Conservation (phyloP, 1,139 yeast genomes). For the Yamadazyma kanchanaburiensis region DNA sequence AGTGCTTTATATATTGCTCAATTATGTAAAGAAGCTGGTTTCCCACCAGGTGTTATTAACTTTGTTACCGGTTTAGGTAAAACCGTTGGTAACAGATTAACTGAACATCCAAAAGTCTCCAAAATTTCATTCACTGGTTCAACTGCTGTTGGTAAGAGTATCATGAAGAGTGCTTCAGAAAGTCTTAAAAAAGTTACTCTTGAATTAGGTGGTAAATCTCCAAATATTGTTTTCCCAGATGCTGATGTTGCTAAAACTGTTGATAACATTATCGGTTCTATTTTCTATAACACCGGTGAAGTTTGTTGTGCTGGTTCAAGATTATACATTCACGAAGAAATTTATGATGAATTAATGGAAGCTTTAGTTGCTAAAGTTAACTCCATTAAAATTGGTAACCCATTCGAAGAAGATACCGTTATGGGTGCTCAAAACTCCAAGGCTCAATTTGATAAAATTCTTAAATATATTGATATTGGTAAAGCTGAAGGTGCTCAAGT, state of each 20-base stretch:
- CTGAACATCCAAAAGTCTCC: constrained; percentile 64
- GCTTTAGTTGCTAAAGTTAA: constrained; percentile 50
- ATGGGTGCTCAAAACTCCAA: constrained; percentile 88
- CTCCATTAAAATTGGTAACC: constrained; percentile 65
- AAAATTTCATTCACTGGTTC: constrained; percentile 88
- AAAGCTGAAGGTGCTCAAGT: constrained; percentile 72
- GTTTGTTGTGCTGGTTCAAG: constrained; percentile 89
- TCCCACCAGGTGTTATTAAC: constrained; percentile 80
- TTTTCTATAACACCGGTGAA: constrained; percentile 81
- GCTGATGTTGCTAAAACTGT: constrained; percentile 66
- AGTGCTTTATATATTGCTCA: constrained; percentile 66
- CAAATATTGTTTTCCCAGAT: constrained; percentile 74
- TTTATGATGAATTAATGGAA: constrained; percentile 64
- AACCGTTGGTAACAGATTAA: constrained; percentile 72
- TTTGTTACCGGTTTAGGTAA: constrained; percentile 76
- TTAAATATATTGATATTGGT: constrained; percentile 70
- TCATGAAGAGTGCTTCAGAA: constrained; percentile 68
- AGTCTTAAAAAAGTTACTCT: constrained; percentile 75
- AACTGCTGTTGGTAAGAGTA: constrained; percentile 73
- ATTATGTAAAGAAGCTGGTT: constrained; percentile 63
- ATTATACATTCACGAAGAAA: constrained; percentile 69
- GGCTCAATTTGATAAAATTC: constrained; percentile 70
- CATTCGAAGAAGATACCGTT: constrained; percentile 66
- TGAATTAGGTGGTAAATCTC: constrained; percentile 87
- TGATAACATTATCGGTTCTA: constrained; percentile 50